These are phyloP conservation scores for Macrolepiota fuliginosa DNA, from an alignment of 768 basidiomycete genomes.

Conservation along the genomic window DNA sequence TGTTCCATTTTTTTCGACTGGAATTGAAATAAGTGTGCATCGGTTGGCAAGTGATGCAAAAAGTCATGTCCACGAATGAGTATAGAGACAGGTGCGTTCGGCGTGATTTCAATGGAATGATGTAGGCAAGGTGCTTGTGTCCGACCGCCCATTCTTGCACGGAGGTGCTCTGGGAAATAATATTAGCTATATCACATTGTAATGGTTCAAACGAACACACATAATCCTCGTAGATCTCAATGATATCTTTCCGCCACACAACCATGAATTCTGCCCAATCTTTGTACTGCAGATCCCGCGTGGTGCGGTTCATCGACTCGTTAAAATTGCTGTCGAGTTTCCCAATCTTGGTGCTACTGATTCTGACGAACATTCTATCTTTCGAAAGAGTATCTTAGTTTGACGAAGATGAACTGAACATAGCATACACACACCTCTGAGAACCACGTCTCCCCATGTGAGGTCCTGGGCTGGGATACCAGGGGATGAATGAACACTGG, in stretches of 20 bases:
- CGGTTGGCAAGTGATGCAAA: conserved; percentile 70
- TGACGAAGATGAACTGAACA: not conserved
- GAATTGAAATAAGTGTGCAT: conserved; percentile 38
- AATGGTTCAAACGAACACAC: conserved; percentile 40
- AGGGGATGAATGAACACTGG: conserved; percentile 30
- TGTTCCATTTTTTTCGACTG: conserved; percentile 33
- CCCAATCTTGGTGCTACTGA: conserved; percentile 61
- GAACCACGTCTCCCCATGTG: conserved; percentile 53
- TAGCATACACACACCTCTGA: conserved; percentile 58
- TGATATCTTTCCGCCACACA: conserved; percentile 70
- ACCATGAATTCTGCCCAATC: conserved; percentile 85
- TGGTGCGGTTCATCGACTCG: conserved; percentile 64
- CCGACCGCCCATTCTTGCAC: conserved; percentile 55
- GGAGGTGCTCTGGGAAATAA: conserved; percentile 12
- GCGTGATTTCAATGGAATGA: conserved; percentile 66
- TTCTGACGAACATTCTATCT: conserved; percentile 91
- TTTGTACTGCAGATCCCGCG: conserved; percentile 57
- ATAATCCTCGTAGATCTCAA: conserved; percentile 87
- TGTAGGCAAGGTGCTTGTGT: conserved; percentile 75
- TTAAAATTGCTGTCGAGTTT: conserved; percentile 52
- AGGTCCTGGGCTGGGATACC: conserved; percentile 22
- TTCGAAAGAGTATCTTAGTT: conserved; percentile 20
- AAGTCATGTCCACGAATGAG: conserved; percentile 83
- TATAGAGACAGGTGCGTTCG: conserved; percentile 79
- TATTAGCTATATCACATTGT: not conserved